Percentiles rank a stretch among this genome's conserved stretches.
Evolutionary conservation across 495 filamentous ascomycete genomes (phyloP).

Genomic region (Penicillium manginii): DNA sequence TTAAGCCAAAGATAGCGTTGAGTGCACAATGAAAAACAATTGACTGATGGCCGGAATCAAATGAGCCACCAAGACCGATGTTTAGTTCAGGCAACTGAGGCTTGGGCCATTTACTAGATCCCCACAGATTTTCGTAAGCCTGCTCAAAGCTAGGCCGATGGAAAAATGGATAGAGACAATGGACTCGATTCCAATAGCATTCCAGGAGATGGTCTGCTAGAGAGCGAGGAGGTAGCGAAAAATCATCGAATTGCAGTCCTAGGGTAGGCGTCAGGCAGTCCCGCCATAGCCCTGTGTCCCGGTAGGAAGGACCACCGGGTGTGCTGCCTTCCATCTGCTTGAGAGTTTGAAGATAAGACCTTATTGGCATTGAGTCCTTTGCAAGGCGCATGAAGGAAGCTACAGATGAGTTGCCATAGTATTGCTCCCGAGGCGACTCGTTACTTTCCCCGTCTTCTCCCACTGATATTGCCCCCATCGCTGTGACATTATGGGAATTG

Average conservation of each 20-base stretch:
- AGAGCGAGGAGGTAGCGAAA: constrained; percentile 43
- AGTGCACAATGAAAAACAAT: constrained; percentile 50
- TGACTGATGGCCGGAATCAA: constrained; percentile 41
- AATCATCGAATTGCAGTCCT: constrained; percentile 33
- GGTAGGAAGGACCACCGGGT: constrained; percentile 3
- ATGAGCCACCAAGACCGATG: constrained; percentile 45
- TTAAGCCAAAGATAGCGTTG: constrained; percentile 50
- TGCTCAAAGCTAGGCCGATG: constrained; percentile 47
- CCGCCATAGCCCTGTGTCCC: constrained; percentile 27
- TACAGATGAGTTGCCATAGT: constrained; percentile 47
- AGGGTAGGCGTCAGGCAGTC: constrained; percentile 16
- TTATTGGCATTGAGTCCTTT: constrained; percentile 27
- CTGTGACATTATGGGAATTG: constrained; percentile 36
- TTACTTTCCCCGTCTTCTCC: constrained; percentile 28
- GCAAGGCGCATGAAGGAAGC: constrained; percentile 48
- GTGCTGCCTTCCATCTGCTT: constrained; percentile 11
- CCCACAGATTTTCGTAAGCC: constrained; percentile 50
- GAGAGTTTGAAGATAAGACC: constrained; percentile 23
- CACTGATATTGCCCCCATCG: constrained; percentile 39
- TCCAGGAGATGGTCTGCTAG: constrained; percentile 50
- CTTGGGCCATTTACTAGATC: constrained; percentile 26
- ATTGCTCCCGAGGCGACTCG: constrained; percentile 37
- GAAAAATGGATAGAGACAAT: constrained; percentile 51
- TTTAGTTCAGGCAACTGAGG: constrained; percentile 27
- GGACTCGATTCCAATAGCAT: constrained; percentile 45